Base-by-base conservation (phyloP, 2,329 filamentous ascomycete species). In the Phoma sp. region DNA sequence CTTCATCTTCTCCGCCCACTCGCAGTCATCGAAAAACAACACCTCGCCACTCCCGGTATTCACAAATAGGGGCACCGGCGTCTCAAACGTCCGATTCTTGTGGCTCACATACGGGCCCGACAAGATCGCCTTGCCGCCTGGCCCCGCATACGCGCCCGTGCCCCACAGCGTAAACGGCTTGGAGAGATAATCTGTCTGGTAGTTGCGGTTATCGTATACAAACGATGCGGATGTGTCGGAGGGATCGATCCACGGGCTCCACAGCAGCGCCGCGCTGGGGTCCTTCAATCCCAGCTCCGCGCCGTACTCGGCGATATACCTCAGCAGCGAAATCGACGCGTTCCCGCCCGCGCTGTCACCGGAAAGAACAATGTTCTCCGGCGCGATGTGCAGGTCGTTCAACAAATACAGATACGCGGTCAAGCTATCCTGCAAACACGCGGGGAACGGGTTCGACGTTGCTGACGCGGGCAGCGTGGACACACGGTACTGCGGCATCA, bases 291-390 rank as follows among this genome's bases (percentile, higher is more conserved):
- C 63, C 2, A 74, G 43, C 4, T 68, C 60, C 2, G 59, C 35
- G 2, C 77, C 78, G 50, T 75, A 73, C 23, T 79, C 77, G 7
- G 62, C 47, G 4, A 83, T 58, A 59, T 83, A 83, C 14, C 80
- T 71, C 29, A 83, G 67, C 11, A 83, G 64, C 0, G 72, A 71
- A 22, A 82, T 71, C 0, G 67, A 72, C 9, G 80, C 65, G 58
- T 83, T 82, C 0, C 68, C 80, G 47, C 81, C 81, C 0, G 81
- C 81, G 30, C 76, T 79, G 62, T 83, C 81, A 4, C 81, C 81
- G 0, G 74, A 76, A 0, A 83, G 13, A 0, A 78, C 68, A 49
- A 83, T 79, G 30, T 76, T 69, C 0, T 56, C 44, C 0, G 80
- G 59, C 0, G 76, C 62, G 37, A 83, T 72, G 0, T 68, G 55